Evolutionary conservation across 1,284 basidiomycete species (phyloP).

Genomic region (Ustilago tritici): DNA sequence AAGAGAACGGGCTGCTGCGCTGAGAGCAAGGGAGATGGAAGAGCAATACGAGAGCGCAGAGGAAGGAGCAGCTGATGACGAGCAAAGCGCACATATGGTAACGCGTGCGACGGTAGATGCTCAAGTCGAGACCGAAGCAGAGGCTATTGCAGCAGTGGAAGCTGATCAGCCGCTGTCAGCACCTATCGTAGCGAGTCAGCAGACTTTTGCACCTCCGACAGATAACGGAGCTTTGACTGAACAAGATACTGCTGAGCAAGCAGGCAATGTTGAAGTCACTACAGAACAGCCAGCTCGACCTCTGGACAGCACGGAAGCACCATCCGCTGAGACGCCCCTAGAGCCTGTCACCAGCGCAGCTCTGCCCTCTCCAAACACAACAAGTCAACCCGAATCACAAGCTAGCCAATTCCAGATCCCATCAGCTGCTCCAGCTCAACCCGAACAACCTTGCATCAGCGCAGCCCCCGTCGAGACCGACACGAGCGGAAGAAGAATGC

Average conservation of each 20-base stretch:
- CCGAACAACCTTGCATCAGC: background rate
- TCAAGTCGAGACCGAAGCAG: background rate
- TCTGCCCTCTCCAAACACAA: background rate
- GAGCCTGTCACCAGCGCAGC: background rate
- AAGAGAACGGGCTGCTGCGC: constrained; percentile 29
- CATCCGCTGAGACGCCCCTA: background rate
- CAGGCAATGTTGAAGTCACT: background rate
- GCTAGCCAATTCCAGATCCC: background rate
- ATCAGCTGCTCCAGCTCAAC: background rate
- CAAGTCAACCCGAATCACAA: background rate
- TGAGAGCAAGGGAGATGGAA: background rate
- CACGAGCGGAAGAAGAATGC: constrained; percentile 18
- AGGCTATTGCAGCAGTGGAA: background rate
- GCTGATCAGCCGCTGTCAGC: background rate
- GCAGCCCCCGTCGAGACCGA: background rate
- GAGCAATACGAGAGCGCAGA: background rate
- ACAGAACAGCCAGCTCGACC: background rate
- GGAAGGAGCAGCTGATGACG: background rate
- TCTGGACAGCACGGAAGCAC: background rate
- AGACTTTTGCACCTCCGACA: background rate
- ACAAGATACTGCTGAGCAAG: background rate
- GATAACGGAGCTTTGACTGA: background rate
- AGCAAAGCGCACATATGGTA: background rate
- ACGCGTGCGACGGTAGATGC: background rate
- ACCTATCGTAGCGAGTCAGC: background rate